Percentiles rank a stretch among this genome's conserved stretches.
Conservation (phyloP, 495 filamentous ascomycete species). For the Opeltia flavorubescens region DNA sequence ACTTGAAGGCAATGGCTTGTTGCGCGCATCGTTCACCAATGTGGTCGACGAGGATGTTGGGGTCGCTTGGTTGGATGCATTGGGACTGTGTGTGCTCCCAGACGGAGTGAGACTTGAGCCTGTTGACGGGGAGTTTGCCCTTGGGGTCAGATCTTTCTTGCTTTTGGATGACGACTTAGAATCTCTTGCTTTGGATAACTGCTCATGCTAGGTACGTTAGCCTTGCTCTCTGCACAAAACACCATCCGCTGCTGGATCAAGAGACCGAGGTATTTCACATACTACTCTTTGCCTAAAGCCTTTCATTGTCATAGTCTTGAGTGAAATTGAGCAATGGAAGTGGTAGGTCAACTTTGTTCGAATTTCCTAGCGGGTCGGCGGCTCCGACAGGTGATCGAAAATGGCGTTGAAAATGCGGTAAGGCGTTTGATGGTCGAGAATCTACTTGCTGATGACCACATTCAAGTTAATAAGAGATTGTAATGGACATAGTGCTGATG, state of each 20-base stretch:
- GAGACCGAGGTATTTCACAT: constrained; percentile 31
- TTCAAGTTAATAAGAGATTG: no score
- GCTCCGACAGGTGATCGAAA: no score
- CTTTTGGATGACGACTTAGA: constrained; percentile 76
- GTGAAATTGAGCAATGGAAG: neutral
- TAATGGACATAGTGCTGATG: no score
- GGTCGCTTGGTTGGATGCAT: constrained; percentile 49
- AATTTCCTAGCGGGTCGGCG: no score
- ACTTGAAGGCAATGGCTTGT: constrained; percentile 58
- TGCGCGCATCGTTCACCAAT: constrained; percentile 69
- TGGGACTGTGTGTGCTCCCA: constrained; percentile 47
- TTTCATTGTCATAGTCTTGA: constrained; percentile 58
- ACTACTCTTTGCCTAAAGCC: constrained; percentile 96
- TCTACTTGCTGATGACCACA: no score
- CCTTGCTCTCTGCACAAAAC: constrained; percentile 12
- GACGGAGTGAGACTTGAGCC: constrained; percentile 30
- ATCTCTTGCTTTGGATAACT: constrained; percentile 94
- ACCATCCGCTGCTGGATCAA: constrained; percentile 18
- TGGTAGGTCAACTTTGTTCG: neutral
- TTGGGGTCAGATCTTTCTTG: constrained; percentile 79
- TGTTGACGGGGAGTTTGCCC: constrained; percentile 62
- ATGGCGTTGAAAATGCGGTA: no score
- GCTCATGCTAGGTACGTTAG: constrained; percentile 45
- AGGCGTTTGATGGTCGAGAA: no score
- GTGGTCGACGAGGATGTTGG: constrained; percentile 71